Percentiles rank a stretch among this genome's conserved stretches.
These are phyloP conservation scores for Coriolopsis trogii DNA, from an alignment of 1,284 basidiomycete species.

Conservation along the genomic window DNA sequence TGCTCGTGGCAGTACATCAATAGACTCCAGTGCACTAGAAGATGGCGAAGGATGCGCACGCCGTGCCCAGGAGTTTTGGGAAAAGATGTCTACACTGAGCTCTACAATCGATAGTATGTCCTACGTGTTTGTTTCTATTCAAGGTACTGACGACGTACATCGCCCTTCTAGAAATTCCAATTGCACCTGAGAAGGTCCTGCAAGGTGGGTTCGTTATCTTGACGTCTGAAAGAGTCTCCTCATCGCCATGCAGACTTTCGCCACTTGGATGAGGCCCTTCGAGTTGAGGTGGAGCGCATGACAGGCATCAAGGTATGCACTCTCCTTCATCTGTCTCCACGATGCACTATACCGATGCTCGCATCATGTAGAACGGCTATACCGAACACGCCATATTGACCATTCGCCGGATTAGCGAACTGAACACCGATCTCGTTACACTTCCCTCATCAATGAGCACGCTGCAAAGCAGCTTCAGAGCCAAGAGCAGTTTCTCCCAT, in stretches of 20 bases:
- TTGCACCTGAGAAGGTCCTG: constrained; percentile 53
- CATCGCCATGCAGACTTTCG: constrained; percentile 53
- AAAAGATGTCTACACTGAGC: constrained; percentile 57
- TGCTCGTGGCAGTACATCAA: constrained; percentile 4
- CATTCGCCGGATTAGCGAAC: constrained; percentile 70
- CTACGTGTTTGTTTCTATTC: no score
- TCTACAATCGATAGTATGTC: constrained; percentile 55
- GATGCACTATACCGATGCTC: neutral
- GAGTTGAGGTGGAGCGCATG: constrained; percentile 60
- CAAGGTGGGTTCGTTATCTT: constrained; percentile 46
- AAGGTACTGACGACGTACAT: no score
- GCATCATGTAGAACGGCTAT: constrained; percentile 64
- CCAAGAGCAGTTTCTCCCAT: constrained; percentile 87
- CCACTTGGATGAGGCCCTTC: constrained; percentile 60
- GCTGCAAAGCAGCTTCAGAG: constrained; percentile 71
- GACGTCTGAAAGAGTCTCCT: neutral
- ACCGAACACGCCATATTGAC: constrained; percentile 70
- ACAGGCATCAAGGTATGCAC: constrained; percentile 63
- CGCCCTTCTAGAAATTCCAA: no score
- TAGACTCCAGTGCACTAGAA: constrained; percentile 50
- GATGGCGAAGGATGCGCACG: constrained; percentile 58
- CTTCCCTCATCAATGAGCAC: constrained; percentile 63
- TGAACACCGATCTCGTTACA: constrained; percentile 78
- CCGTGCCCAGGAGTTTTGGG: constrained; percentile 58
- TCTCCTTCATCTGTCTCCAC: neutral